A percentile compares a stretch with the other conserved stretches of the same genome.
Conservation (phyloP, 805 yeast species). For the Candida tammaniensis region DNA sequence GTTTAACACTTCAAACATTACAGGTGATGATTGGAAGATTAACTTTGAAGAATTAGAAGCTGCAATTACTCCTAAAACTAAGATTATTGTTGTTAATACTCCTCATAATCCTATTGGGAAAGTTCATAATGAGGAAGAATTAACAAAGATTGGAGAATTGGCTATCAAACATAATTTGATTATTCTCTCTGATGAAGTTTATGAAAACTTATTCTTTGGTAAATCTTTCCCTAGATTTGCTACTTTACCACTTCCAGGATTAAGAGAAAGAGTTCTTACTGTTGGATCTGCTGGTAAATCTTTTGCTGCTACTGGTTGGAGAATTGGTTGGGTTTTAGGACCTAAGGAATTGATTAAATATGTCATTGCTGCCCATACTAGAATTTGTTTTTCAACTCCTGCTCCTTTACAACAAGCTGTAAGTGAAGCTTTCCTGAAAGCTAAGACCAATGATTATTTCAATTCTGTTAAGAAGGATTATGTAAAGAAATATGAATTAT, state of each 20-base stretch:
- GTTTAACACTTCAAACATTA: conserved; percentile 57
- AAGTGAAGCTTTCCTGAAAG: conserved; percentile 68
- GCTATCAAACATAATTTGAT: conserved; percentile 84
- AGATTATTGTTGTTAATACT: conserved; percentile 82
- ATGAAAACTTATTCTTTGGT: conserved; percentile 80
- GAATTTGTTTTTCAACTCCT: conserved; percentile 90
- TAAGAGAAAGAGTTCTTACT: conserved; percentile 74
- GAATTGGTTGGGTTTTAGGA: conserved; percentile 95
- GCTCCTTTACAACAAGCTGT: conserved; percentile 92
- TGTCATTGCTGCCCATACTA: conserved; percentile 85
- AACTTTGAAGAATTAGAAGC: conserved; percentile 74
- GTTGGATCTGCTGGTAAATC: conserved; percentile 98
- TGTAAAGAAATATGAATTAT: conserved; percentile 65
- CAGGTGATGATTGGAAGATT: conserved; percentile 84
- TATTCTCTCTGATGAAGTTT: conserved; percentile 90
- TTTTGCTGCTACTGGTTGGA: conserved; percentile 99
- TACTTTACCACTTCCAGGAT: conserved; percentile 68
- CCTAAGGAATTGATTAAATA: conserved; percentile 76
- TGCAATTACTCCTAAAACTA: conserved; percentile 73
- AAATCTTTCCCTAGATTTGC: conserved; percentile 78
- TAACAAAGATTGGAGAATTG: conserved; percentile 69
- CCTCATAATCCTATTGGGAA: conserved; percentile 98
- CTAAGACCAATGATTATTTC: conserved; percentile 65
- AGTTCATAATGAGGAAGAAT: conserved; percentile 74
- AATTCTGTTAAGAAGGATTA: conserved; percentile 67